Conservation (phyloP, 805 yeast species). For the Wickerhamiella kurtzmanii region DNA sequence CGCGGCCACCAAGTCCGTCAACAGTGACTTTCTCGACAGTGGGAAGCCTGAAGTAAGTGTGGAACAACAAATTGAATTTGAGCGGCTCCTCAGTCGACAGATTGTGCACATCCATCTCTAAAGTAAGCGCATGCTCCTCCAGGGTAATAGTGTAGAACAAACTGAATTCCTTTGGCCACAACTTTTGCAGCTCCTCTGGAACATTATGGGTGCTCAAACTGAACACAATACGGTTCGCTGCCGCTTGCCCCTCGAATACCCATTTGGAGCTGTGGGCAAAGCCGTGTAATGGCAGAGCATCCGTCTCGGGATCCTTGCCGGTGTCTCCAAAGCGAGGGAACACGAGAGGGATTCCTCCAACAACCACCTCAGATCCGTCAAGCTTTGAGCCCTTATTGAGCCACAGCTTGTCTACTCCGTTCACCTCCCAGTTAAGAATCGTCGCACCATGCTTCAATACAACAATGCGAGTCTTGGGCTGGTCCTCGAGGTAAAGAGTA, state of each 20-base stretch:
- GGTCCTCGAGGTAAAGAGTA: background rate
- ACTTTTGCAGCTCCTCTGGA: background rate
- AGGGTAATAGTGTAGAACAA: background rate
- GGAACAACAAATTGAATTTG: background rate
- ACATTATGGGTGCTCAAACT: background rate
- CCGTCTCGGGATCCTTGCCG: background rate
- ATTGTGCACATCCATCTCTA: background rate
- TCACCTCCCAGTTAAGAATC: background rate
- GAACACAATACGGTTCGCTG: background rate
- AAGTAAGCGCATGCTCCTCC: background rate
- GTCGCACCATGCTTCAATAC: background rate
- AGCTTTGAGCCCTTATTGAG: background rate
- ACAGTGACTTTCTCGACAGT: background rate
- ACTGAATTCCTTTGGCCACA: background rate
- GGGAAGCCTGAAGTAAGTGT: background rate
- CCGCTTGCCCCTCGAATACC: background rate
- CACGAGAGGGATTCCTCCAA: background rate
- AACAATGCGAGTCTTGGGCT: background rate
- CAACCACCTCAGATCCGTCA: background rate
- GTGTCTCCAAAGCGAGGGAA: background rate
- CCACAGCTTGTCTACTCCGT: background rate
- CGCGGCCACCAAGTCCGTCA: background rate
- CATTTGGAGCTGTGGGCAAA: background rate
- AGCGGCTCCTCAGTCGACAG: background rate
- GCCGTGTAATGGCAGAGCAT: background rate